Base-by-base conservation (phyloP, 2,329 filamentous ascomycete genomes). In the Aurifilum marmelostoma region DNA sequence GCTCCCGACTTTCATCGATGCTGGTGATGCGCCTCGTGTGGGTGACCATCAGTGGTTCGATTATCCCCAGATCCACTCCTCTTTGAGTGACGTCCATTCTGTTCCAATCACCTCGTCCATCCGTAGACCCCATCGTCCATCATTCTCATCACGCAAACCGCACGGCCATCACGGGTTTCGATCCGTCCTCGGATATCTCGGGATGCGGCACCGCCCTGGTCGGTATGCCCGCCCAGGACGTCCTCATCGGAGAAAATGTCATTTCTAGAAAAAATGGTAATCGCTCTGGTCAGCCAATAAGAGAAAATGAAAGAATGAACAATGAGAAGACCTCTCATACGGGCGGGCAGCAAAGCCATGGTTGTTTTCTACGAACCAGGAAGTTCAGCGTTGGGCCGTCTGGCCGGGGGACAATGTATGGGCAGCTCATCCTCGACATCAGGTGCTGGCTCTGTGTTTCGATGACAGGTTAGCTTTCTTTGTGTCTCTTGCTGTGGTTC, bases 151-250 rank as follows among this genome's bases (percentile, higher is more conserved):
- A 43, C 12, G 61, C 61, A 9, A 63, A 63, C 12, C 27, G 61
- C 24, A 63, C 61, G 27, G 61, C n/a, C 14, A 24, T 6, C 41
- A 50, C 24, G 27, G 39, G 41, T 63, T 16, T 24, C 24, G 34
- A 16, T 41, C 24, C 59, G 34, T 14, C 14, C n/a, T 62, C 9
- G 3, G 59, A 27, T 8, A 62, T 18, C 4, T 27, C 27, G 34
- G 37, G 59, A 41, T 62, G 59, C 8, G 61, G 61, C 27, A 63
- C 16, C 24, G 61, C 39, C 39, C 24, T 63, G 27, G 61, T 63
- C 16, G 61, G 61, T 18, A 63, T 63, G 61, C 61, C 61, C 24
- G 61, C 61, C 61, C 61, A 63, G 16, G 39, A 47, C n/a, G 61
- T 63, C 41, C 61, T 63, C 27, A 63, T 43, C 0, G 61, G 61